Evolutionary conservation across 108 stramenopile species (phyloP), one percentile per base, ranked within the genome.

Genomic region (Cyclotella sp.): DNA sequence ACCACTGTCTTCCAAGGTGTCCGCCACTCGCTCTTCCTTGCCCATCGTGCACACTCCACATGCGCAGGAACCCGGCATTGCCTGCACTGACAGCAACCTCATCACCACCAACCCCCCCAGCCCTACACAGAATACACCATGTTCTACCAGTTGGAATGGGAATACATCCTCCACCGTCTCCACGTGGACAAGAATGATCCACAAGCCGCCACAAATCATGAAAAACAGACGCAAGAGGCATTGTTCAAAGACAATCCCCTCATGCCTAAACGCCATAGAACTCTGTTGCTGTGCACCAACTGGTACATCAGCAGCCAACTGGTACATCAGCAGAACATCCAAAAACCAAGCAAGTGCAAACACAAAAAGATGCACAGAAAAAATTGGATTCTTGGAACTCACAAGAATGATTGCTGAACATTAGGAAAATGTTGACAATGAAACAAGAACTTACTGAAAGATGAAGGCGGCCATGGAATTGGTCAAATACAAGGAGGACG

Each of bases 311-410:
- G n/a, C n/a, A n/a, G n/a, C n/a, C n/a, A n/a, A n/a, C n/a, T n/a
- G n/a, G n/a, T n/a, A n/a, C n/a, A n/a, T n/a, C 60, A 60, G 63
- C 27, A 74, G 81, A 24, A 82, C 75, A 43, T 52, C 61, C 24
- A 75, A 82, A 53, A 75, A 76, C 90, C 65, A 75, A 90, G n/a
- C n/a, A n/a, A n/a, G n/a, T n/a, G n/a, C n/a, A n/a, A n/a, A n/a
- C n/a, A n/a, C n/a, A n/a, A n/a, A 22, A 90, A 90, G 78, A 83
- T 86, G 57, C 92, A 93, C 63, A 89, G 92, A 18, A 91, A 91
- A 65, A 87, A n/a, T 93, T 51, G 90, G 90, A 11, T 93, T 93
- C 68, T 78, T 83, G 14, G 92, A 93, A 27, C 81, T 93, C 61
- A 90, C 90, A 5, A 73, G 88, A 30, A 73, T 75, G 63, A 88